Conservation (phyloP, 495 filamentous ascomycete species). For the Sphaerosporella brunnea region DNA sequence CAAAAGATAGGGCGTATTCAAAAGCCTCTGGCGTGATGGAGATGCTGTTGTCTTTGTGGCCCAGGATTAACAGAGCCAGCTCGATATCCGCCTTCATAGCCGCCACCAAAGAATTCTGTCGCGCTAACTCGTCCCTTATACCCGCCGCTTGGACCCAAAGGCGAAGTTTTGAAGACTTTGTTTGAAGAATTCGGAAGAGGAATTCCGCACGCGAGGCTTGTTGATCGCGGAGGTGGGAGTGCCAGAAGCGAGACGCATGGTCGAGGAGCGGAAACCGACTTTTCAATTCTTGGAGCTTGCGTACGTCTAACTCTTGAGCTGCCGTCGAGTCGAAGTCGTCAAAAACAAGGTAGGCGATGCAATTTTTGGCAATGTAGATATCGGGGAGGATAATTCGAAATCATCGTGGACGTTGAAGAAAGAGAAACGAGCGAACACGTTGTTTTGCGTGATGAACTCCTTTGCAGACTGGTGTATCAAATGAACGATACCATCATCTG, state of each 20-base stretch:
- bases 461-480: background rate
- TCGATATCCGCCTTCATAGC: background rate
- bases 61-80: background rate
- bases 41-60: background rate
- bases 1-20: background rate
- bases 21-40: background rate
- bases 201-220: background rate
- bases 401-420: background rate
- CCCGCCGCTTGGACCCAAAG: background rate
- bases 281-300: background rate
- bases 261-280: background rate
- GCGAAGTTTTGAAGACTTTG: background rate
- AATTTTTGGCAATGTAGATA: background rate
- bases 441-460: background rate
- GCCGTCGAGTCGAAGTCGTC: background rate
- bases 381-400: background rate
- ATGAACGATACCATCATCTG: background rate
- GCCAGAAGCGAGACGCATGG: background rate
- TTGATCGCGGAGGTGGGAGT: background rate
- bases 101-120: background rate
- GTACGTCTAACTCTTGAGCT: background rate
- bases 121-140: background rate
- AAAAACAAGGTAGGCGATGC: background rate
- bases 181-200: background rate
- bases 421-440: background rate